Evolutionary conservation across 257 asterid genomes (phyloP).

Genomic region (Scutellaria baicalensis): DNA sequence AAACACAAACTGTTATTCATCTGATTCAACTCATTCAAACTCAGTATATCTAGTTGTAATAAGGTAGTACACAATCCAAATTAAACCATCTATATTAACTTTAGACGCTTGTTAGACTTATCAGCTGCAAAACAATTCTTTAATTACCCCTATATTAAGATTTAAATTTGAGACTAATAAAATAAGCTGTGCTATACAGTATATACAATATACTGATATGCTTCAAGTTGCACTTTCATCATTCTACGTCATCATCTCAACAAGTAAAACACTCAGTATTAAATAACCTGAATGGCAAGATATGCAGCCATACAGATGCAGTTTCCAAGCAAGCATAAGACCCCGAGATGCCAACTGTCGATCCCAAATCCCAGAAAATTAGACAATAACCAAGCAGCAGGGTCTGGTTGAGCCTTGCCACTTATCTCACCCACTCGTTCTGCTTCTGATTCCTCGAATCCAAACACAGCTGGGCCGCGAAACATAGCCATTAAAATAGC

Average conservation of each 20-base stretch:
- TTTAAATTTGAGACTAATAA: no score
- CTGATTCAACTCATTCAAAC: neutral
- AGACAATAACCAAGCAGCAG: slow-evolving; percentile 67
- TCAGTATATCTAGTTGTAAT: neutral
- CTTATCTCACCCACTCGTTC: slow-evolving; percentile 47
- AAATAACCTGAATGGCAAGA: slow-evolving; percentile 75
- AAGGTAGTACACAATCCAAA: neutral
- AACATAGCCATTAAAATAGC: slow-evolving; percentile 82
- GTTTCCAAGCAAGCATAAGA: slow-evolving; percentile 83
- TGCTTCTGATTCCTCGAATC: slow-evolving; percentile 56
- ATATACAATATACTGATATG: no score
- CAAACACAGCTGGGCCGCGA: slow-evolving; percentile 85
- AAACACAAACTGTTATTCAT: neutral
- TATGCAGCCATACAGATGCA: slow-evolving; percentile 92
- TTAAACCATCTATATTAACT: neutral
- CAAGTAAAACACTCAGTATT: neutral
- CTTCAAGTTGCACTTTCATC: no score
- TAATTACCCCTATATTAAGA: no score
- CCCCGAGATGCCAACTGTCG: slow-evolving; percentile 90
- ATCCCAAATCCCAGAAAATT: slow-evolving; percentile 54
- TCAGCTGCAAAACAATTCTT: neutral
- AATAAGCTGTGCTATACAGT: no score
- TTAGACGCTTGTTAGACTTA: neutral
- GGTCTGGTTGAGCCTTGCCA: slow-evolving; percentile 82
- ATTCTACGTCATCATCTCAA: no score